These are phyloP conservation scores for Articulospora tetracladia DNA, from an alignment of 495 filamentous ascomycete species.

Conservation along the genomic window DNA sequence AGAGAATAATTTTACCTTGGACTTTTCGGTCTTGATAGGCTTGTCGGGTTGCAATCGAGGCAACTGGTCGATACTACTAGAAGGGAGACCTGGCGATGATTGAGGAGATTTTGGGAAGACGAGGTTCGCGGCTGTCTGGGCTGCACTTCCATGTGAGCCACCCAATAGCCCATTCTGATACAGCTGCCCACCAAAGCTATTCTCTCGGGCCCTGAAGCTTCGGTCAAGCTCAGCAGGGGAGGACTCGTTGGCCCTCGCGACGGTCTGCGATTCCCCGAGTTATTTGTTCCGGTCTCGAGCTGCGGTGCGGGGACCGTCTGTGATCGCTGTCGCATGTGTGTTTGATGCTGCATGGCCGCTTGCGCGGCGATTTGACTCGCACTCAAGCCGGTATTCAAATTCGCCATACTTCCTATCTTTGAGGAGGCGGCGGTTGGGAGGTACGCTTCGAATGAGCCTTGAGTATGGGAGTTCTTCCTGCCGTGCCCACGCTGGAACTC, in stretches of 20 bases:
- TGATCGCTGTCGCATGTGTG: slow-evolving; percentile 64
- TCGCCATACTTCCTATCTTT: slow-evolving; percentile 33
- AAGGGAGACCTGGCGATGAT: slow-evolving; percentile 43
- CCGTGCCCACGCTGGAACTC: slow-evolving; percentile 33
- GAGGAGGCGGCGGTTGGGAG: slow-evolving; percentile 63
- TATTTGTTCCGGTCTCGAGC: slow-evolving; percentile 28
- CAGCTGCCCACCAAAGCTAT: slow-evolving; percentile 44
- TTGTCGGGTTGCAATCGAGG: slow-evolving; percentile 48
- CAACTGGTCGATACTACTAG: slow-evolving; percentile 22
- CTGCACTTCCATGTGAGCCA: slow-evolving; percentile 57
- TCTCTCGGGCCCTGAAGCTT: slow-evolving; percentile 53
- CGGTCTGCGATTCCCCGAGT: slow-evolving; percentile 11
- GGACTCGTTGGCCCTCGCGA: slow-evolving; percentile 33
- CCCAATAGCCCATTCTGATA: slow-evolving; percentile 67
- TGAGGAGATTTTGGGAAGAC: slow-evolving; percentile 70
- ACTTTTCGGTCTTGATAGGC: slow-evolving; percentile 70
- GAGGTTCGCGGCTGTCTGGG: slow-evolving; percentile 78
- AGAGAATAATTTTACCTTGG: slow-evolving; percentile 89
- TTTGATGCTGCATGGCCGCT: slow-evolving; percentile 75
- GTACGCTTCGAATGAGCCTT: slow-evolving; percentile 86
- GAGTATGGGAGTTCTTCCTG: slow-evolving; percentile 62
- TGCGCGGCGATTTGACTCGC: slow-evolving; percentile 90
- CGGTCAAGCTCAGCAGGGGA: slow-evolving; percentile 50
- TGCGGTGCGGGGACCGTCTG: slow-evolving; percentile 57
- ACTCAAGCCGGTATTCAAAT: slow-evolving; percentile 45